A percentile compares a stretch with the other conserved stretches of the same genome.
These are phyloP conservation scores for Pichia rugopelliculosa DNA, from an alignment of 805 yeast genomes.

Conservation along the genomic window DNA sequence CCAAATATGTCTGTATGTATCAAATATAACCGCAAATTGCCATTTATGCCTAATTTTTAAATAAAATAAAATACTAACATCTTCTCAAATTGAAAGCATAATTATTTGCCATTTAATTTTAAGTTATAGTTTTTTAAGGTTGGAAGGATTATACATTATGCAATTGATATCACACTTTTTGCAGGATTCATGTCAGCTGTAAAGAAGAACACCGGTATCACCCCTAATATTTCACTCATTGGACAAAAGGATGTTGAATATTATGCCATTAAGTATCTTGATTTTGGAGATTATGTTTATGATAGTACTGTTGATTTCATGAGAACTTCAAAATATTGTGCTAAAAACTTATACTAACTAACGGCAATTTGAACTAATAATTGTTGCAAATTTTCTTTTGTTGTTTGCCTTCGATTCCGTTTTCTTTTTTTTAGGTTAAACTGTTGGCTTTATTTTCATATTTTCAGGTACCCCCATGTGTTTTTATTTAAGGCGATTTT, in stretches of 20 bases:
- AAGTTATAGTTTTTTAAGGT: constrained; percentile 11
- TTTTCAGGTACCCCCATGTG: too few species aligned
- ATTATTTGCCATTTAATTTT: neutral
- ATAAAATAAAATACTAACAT: neutral
- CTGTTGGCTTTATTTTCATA: too few species aligned
- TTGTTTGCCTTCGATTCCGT: neutral
- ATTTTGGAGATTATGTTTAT: constrained; percentile 76
- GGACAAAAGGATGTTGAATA: constrained; percentile 39
- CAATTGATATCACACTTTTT: constrained; percentile 52
- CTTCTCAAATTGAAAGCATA: neutral
- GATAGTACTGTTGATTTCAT: constrained; percentile 66
- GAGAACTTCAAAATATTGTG: constrained; percentile 68
- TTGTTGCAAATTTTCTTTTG: neutral
- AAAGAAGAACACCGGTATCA: constrained; percentile 63
- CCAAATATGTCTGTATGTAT: neutral
- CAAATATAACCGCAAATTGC: too few species aligned
- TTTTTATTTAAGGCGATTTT: neutral
- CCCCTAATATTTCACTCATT: constrained; percentile 46
- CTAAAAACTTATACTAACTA: constrained; percentile 2
- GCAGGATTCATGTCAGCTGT: constrained; percentile 69
- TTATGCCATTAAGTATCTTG: constrained; percentile 61
- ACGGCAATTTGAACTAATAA: too few species aligned
- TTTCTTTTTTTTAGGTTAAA: neutral
- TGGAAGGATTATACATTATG: constrained; percentile 47
- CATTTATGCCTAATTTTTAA: neutral